Percentiles rank a stretch among this genome's conserved stretches.
Evolutionary conservation across 805 yeast genomes (phyloP).

Genomic region (Candida cerambycidarum): DNA sequence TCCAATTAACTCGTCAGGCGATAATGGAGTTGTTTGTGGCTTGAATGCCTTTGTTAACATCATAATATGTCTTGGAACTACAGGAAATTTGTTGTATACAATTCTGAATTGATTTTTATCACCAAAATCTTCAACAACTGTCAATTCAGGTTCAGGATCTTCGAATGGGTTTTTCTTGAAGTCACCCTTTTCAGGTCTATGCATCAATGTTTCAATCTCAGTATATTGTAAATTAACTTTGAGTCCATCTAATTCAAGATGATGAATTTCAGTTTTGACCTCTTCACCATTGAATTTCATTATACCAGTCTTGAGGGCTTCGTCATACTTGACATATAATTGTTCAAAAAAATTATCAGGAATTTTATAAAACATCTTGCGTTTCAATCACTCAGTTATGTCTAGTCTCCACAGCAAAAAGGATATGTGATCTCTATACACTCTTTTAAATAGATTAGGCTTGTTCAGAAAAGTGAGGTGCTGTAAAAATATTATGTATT

Average conservation of each 20-base stretch:
- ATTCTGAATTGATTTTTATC: constrained; percentile 54
- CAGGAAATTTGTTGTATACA: constrained; percentile 84
- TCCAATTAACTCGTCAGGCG: constrained; percentile 66
- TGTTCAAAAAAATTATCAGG: constrained; percentile 39
- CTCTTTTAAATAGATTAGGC: no score
- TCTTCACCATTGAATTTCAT: constrained; percentile 54
- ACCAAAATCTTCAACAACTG: constrained; percentile 54
- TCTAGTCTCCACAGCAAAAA: no score
- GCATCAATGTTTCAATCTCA: constrained; percentile 32
- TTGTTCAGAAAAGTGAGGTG: background rate
- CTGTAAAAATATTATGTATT: background rate
- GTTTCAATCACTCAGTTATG: background rate
- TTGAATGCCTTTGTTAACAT: constrained; percentile 73
- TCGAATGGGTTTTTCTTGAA: constrained; percentile 67
- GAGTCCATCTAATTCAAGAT: constrained; percentile 16
- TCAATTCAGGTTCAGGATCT: constrained; percentile 73
- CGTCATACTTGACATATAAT: constrained; percentile 42
- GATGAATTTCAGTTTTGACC: constrained; percentile 30
- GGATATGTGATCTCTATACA: no score
- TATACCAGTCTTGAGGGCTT: constrained; percentile 47
- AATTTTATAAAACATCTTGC: constrained; percentile 23
- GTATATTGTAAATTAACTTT: constrained; percentile 29
- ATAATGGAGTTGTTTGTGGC: constrained; percentile 69
- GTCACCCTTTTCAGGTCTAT: constrained; percentile 42
- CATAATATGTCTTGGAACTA: constrained; percentile 75